These are phyloP conservation scores for Annulohypoxylon stygium DNA, from an alignment of 495 filamentous ascomycete genomes.

Conservation along the genomic window DNA sequence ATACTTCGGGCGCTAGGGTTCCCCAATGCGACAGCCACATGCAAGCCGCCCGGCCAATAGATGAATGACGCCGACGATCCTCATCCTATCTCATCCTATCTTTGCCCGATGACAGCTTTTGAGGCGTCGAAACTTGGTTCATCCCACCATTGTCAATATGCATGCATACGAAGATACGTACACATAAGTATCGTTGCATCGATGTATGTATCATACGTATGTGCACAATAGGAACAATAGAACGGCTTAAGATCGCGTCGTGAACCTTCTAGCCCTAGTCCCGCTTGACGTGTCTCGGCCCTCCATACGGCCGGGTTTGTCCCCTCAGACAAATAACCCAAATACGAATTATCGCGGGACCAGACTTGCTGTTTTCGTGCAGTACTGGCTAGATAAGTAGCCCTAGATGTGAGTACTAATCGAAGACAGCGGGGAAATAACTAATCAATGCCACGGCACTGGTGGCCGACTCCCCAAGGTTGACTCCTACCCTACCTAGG, in stretches of 20 bases:
- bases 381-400: background rate
- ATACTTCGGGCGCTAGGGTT: conserved; percentile 24
- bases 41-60: conserved; percentile 24
- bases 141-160: conserved; percentile 1
- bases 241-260: conserved; percentile 23
- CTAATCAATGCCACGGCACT: conserved; percentile 23
- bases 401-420: background rate
- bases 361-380: background rate
- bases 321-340: conserved; percentile 1
- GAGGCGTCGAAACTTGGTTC: conserved; percentile 17
- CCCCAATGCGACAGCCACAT: conserved; percentile 25
- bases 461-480: conserved; percentile 10
- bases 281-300: conserved; percentile 18
- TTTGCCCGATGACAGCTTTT: background rate
- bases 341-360: conserved; percentile 9
- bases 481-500: background rate
- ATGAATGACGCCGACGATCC: conserved; percentile 33
- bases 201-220: background rate
- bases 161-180: background rate
- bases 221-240: background rate
- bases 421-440: conserved; percentile 15
- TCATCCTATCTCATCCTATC: conserved; percentile 19
- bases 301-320: background rate
- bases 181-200: background rate
- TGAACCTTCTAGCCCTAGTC: conserved; percentile 3